Evolutionary conservation across 306 rosid genomes (phyloP).

Genomic region (Pyrus communis): DNA sequence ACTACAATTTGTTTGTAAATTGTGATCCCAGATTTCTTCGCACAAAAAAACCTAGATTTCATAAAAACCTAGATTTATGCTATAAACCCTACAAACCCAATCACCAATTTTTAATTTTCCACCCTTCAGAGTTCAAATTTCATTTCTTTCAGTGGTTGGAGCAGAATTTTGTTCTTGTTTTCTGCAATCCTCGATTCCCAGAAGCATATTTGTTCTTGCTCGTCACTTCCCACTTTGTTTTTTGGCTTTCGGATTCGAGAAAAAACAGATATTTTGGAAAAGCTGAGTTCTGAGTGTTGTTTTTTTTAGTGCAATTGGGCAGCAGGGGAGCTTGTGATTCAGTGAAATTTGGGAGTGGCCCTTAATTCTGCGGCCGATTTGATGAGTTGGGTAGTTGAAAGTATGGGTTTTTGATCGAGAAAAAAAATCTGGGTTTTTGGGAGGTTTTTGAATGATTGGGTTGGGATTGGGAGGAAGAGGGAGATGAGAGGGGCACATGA

Average conservation of each 20-base stretch:
- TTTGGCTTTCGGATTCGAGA: background rate
- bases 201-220: conserved; percentile 14
- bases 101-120: conserved; percentile 28
- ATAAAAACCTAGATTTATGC: conserved; percentile 32
- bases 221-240: conserved; percentile 8
- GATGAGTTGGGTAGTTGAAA: conserved; percentile 23
- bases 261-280: too few species aligned
- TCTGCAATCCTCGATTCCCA: background rate
- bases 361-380: conserved; percentile 19
- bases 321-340: conserved; percentile 15
- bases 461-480: conserved; percentile 11
- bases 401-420: background rate
- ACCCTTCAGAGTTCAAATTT: background rate
- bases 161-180: background rate
- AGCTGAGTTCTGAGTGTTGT: conserved; percentile 25
- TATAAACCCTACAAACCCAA: conserved; percentile 23
- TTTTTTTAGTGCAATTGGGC: conserved; percentile 27
- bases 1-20: background rate
- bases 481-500: conserved; percentile 46
- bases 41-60: conserved; percentile 12
- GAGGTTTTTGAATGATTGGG: conserved; percentile 23
- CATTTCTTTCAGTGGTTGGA: background rate
- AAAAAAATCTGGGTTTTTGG: background rate
- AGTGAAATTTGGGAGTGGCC: conserved; percentile 12
- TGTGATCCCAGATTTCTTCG: conserved; percentile 50